Percentiles rank a stretch among this genome's conserved stretches.
Evolutionary conservation across 2,329 filamentous ascomycete species (phyloP).

Genomic region (Tolypocladium album): DNA sequence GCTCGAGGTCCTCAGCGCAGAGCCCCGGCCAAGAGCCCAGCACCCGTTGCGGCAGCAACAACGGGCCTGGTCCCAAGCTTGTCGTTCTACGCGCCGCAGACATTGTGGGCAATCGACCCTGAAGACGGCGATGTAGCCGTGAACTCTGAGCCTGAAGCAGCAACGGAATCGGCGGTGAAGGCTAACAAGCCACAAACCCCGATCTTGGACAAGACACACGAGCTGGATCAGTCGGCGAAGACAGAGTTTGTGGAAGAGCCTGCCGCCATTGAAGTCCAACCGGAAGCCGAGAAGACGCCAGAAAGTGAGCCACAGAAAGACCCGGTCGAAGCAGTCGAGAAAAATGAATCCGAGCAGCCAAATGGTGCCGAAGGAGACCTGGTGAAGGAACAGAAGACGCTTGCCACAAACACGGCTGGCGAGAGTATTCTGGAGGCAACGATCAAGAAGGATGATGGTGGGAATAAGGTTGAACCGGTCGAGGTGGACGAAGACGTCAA

Average conservation of each 20-base stretch:
- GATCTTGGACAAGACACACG: not conserved
- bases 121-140: conserved; percentile 33
- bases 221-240: not conserved
- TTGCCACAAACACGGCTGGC: conserved; percentile 30
- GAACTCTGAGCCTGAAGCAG: conserved; percentile 6
- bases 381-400: conserved; percentile 19
- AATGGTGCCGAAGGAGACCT: conserved; percentile 1
- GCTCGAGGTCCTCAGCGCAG: conserved; percentile 79
- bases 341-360: not conserved
- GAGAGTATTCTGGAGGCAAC: conserved; percentile 30
- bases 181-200: not conserved
- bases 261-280: not conserved
- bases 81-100: conserved; percentile 35
- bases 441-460: conserved; percentile 23
- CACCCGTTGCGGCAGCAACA: conserved; percentile 18
- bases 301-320: not conserved
- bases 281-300: not conserved
- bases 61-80: conserved; percentile 24
- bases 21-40: conserved; percentile 44
- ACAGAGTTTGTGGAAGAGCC: conserved; percentile 1
- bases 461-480: conserved; percentile 21
- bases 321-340: not conserved
- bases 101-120: conserved; percentile 41
- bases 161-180: conserved; percentile 3
- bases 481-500: conserved; percentile 23